Evolutionary conservation across 768 basidiomycete genomes (phyloP), one percentile per base, ranked within the genome.

Genomic region (Chalciporus piperatus): DNA sequence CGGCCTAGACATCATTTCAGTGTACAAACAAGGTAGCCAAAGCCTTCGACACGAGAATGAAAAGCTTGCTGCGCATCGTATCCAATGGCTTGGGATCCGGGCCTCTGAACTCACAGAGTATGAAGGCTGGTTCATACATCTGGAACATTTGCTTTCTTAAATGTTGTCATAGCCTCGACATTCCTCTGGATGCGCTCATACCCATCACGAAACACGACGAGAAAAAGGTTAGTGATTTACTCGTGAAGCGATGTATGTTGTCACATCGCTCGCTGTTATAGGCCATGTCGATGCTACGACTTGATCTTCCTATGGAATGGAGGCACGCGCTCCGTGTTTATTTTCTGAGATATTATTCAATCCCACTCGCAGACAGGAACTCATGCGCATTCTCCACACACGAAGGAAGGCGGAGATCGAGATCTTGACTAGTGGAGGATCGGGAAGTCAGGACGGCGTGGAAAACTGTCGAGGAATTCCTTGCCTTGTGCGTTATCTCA

Each of bases 341-440:
- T 45, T 17, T 39, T 23, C 22, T 11, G 20, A 11, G 20, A 1
- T 35, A 14, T 51, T 30, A 27, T 56, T 48, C 45, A 32, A 39
- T 45, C 48, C 45, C 33, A 19, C 5, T 22, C 7, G 8, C 65
- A 95, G 93, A 70, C 84, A 82, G 57, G 92, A 96, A 61, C 80
- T 98, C 3, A 76, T 76, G 66, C 75, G 82, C 57, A 91, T 97
- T 80, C 68, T 98, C 32, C 84, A 89, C 62, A 74, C 71, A 5
- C 81, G 89, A n/a, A 82, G 85, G 41, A 98, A 98, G 69, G 95
- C 95, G 3, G 96, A 98, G 69, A 95, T 95, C 42, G 92, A 98
- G 64, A 76, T 89, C 38, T 63, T 91, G 56, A 28, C 65, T 11
- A 48, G 51, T 6, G 43, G 48, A 10, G 41, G 48, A 30, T 44